A percentile compares a stretch with the other conserved stretches of the same genome.
Conservation (phyloP, 768 basidiomycete species). For the Kondoa malvinella region DNA sequence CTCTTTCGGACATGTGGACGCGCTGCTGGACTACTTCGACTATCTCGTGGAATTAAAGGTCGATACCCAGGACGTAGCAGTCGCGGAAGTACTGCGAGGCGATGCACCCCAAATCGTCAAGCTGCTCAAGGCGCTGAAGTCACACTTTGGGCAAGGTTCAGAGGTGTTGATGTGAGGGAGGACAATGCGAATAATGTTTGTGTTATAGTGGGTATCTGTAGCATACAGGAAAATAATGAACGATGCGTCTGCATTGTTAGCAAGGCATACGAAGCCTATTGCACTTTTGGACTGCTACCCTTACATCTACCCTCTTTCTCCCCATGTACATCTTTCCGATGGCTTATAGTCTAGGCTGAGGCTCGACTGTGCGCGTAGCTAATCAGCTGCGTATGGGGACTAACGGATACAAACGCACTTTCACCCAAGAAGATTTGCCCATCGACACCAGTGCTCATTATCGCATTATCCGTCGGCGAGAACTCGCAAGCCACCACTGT, state of each 20-base stretch:
- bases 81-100: not conserved
- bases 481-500: slow-evolving; percentile 92
- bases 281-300: too few relatives aligned
- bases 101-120: not conserved
- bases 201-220: too few relatives aligned
- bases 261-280: too few relatives aligned
- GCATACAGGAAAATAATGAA: too few relatives aligned
- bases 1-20: slow-evolving; percentile 62
- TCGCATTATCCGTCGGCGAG: too few relatives aligned
- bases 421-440: slow-evolving; percentile 25
- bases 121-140: not conserved
- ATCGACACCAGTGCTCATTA: slow-evolving; percentile 19
- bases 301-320: not conserved
- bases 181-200: too few relatives aligned
- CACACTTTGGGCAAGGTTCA: not conserved
- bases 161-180: not conserved
- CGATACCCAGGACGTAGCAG: not conserved
- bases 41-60: slow-evolving; percentile 52
- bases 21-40: slow-evolving; percentile 76
- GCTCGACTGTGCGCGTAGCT: not conserved
- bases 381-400: not conserved
- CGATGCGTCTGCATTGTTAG: too few relatives aligned
- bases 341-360: not conserved
- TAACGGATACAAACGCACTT: not conserved
- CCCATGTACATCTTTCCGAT: not conserved